Base-by-base conservation (phyloP, 1,284 basidiomycete species). In the Ceratobasidium sp. region DNA sequence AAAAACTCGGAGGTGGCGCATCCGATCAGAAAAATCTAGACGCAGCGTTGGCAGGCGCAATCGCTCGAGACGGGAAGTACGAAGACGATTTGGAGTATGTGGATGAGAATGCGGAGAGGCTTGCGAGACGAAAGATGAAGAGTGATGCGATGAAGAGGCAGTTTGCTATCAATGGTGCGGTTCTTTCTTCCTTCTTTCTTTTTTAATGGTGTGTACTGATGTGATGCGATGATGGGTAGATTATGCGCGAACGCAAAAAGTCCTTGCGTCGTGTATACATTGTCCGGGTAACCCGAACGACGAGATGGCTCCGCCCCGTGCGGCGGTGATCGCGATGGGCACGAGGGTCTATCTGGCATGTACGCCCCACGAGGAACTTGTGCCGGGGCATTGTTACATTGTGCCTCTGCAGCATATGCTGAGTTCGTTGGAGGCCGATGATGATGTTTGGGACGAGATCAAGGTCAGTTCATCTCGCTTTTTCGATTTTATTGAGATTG, bases 401-500 rank as follows among this genome's bases (percentile, higher is more conserved):
- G 96, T 98, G 1, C 98, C 98, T 0, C 94, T 98, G 58, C 94
- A 97, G 80, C 98, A 99, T 83, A 92, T 96, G 82, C 84, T 99
- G 53, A 93, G 90, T 75, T 93, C 92, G 86, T 87, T 99, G 1
- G 98, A 99, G 83, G 94, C 92, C 28, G 98, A 99, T 80, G 97
- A 99, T 79, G 97, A 99, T 81, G 94, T 97, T 49, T 99, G 98
- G 98, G 96, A 98, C 78, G 96, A 98, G 88, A 90, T 96, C 76
- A 89, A 89, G 84, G 96, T 97, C 82, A 75, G 92, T 86, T 28
- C 73, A 54, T 78, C 66, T 78, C 75, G 37, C 51, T 77, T 39
- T 49, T 51, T 53, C n/a, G 31, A 28, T 42, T 35, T 33, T 3
- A 15, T 4, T 28, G 47, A 23, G 26, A 6, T 56, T 3, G 7